These are phyloP conservation scores for Nigrograna mackinnonii DNA, from an alignment of 2,329 filamentous ascomycete genomes.

Conservation along the genomic window DNA sequence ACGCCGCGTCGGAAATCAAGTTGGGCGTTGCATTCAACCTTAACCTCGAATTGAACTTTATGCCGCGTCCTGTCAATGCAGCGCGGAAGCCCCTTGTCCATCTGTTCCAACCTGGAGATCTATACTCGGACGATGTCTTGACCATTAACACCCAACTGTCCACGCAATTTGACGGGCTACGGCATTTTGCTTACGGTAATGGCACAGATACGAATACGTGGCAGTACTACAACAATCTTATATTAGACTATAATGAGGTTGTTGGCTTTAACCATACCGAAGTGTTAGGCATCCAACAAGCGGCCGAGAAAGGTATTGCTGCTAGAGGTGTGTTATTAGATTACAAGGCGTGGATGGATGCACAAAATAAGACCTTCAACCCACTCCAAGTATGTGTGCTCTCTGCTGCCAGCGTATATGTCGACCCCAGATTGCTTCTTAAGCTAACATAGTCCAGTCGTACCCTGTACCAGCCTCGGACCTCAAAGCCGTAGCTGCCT, in stretches of 20 bases:
- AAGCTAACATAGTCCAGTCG: too few relatives aligned
- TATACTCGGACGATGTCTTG: constrained; percentile 6
- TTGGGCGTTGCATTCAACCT: not conserved
- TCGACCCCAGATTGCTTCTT: too few relatives aligned
- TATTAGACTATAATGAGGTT: constrained; percentile 4
- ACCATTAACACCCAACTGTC: constrained; percentile 5
- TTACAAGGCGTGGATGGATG: constrained; percentile 3
- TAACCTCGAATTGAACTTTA: not conserved
- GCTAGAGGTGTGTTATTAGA: constrained; percentile 4
- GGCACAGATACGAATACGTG: constrained; percentile 1
- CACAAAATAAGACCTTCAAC: constrained; percentile 4
- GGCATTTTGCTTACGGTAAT: constrained; percentile 6
- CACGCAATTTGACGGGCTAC: constrained; percentile 4
- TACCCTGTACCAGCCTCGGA: not conserved
- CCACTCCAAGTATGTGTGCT: constrained; percentile 1
- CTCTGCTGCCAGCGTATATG: too few relatives aligned
- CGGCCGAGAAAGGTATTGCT: constrained; percentile 5
- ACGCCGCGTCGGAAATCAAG: not conserved
- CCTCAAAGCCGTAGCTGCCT: constrained; percentile 1
- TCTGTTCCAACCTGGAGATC: constrained; percentile 2
- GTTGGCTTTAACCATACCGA: constrained; percentile 1
- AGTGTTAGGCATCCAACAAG: constrained; percentile 6
- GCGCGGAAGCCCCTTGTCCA: not conserved
- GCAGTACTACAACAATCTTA: constrained; percentile 6
- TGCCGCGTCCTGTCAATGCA: not conserved